A percentile compares a stretch with the other conserved stretches of the same genome.
These are phyloP conservation scores for Cutaneotrichosporon cutaneum DNA, from an alignment of 1,284 basidiomycete species.

Conservation along the genomic window DNA sequence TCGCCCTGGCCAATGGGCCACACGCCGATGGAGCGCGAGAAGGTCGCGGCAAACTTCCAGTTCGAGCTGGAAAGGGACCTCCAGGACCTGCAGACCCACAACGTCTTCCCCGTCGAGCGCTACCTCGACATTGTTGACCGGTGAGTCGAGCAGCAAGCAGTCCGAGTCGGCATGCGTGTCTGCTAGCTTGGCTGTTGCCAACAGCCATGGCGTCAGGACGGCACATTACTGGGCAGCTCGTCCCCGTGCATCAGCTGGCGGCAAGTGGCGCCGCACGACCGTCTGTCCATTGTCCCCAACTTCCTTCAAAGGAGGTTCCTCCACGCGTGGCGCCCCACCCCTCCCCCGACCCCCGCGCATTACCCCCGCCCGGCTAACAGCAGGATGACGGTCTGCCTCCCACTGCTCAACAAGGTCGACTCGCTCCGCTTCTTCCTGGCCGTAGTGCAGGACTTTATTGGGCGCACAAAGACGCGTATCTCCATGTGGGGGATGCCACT, in stretches of 20 bases:
- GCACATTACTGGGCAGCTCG: too few species aligned
- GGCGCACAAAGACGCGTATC: slow-evolving; percentile 1
- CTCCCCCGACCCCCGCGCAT: not conserved
- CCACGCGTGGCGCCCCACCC: not conserved
- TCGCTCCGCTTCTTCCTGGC: not conserved
- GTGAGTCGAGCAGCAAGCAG: not conserved
- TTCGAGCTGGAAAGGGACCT: not conserved
- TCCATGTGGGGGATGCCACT: slow-evolving; percentile 7
- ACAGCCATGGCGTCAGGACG: too few species aligned
- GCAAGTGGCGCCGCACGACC: too few species aligned
- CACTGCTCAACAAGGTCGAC: not conserved
- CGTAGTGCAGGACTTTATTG: slow-evolving; percentile 6
- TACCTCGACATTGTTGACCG: not conserved
- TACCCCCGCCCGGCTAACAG: not conserved
- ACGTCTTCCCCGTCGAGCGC: not conserved
- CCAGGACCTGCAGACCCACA: not conserved
- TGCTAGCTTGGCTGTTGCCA: too few species aligned
- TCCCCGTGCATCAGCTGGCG: too few species aligned
- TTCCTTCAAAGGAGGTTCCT: too few species aligned
- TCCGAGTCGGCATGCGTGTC: too few species aligned
- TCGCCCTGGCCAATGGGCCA: slow-evolving; percentile 5
- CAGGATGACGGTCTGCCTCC: slow-evolving; percentile 2
- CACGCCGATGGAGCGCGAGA: not conserved
- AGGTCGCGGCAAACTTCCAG: not conserved
- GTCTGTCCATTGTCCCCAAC: not conserved